Evolutionary conservation across 768 basidiomycete species (phyloP).

Genomic region (Boletus fagicola): DNA sequence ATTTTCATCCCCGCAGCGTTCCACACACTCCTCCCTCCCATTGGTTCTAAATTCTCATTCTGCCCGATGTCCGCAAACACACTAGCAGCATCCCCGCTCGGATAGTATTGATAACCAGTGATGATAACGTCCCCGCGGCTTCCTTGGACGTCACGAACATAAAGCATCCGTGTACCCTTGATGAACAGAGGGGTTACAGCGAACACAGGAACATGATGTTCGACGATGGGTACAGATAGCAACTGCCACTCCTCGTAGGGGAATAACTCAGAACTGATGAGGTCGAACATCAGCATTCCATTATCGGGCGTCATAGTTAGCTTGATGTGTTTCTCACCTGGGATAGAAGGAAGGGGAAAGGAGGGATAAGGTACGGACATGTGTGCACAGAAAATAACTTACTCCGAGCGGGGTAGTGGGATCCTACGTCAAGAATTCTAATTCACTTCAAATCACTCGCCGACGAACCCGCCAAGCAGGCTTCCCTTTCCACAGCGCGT

Average conservation of each 20-base stretch:
- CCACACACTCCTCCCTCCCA: background rate
- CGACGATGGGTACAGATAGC: background rate
- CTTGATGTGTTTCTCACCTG: background rate
- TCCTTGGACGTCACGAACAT: background rate
- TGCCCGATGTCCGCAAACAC: too few relatives aligned
- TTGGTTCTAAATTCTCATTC: background rate
- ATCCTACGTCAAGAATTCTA: background rate
- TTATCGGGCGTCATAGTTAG: background rate
- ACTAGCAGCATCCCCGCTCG: too few relatives aligned
- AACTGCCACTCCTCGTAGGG: background rate
- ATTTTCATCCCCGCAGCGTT: background rate
- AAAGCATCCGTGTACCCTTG: background rate
- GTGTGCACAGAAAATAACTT: background rate
- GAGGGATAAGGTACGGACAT: background rate
- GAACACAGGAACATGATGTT: background rate
- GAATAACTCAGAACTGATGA: background rate
- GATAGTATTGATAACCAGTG: too few relatives aligned
- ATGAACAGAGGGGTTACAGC: background rate
- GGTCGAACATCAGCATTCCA: background rate
- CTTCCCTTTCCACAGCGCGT: background rate
- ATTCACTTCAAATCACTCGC: background rate
- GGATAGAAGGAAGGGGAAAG: background rate
- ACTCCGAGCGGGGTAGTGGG: background rate
- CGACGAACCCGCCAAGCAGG: background rate
- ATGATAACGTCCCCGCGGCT: background rate